These are phyloP conservation scores for Akanthomyces muscarius DNA, from an alignment of 2,329 filamentous ascomycete genomes.

Conservation along the genomic window DNA sequence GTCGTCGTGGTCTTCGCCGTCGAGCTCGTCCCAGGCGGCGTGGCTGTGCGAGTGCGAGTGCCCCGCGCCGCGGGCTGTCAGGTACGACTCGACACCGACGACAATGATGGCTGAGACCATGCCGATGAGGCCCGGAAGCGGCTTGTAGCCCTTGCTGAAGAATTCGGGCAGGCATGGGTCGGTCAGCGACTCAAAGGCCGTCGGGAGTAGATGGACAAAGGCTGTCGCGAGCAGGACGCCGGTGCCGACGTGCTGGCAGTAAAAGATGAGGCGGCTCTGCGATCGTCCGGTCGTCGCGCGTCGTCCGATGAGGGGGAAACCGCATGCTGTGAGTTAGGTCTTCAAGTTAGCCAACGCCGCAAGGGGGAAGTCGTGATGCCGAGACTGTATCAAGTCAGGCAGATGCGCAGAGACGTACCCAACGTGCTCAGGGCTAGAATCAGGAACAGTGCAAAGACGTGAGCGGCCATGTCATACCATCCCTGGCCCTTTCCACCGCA, in stretches of 20 bases:
- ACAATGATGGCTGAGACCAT: slow-evolving; percentile 81
- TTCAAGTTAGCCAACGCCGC: slow-evolving; percentile 11
- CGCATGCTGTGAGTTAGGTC: slow-evolving; percentile 46
- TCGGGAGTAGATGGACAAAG: slow-evolving; percentile 73
- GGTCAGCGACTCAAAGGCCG: slow-evolving; percentile 62
- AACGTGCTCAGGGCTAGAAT: slow-evolving; percentile 59
- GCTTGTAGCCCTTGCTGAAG: slow-evolving; percentile 74
- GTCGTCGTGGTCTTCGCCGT: slow-evolving; percentile 35
- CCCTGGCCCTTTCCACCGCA: slow-evolving; percentile 52
- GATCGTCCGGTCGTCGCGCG: slow-evolving; percentile 54
- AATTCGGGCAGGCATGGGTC: slow-evolving; percentile 71
- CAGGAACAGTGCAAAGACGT: slow-evolving; percentile 64
- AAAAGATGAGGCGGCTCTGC: slow-evolving; percentile 58
- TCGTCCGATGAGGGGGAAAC: slow-evolving; percentile 61
- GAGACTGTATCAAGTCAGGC: neutral
- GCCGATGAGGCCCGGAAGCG: slow-evolving; percentile 75
- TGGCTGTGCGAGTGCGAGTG: slow-evolving; percentile 56
- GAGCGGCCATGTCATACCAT: slow-evolving; percentile 61
- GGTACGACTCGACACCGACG: slow-evolving; percentile 82
- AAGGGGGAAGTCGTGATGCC: neutral
- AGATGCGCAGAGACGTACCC: slow-evolving; percentile 35
- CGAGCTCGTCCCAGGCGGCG: slow-evolving; percentile 44
- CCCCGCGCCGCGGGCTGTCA: slow-evolving; percentile 66
- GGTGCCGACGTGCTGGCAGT: slow-evolving; percentile 73
- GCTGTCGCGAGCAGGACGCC: slow-evolving; percentile 83